These are phyloP conservation scores for Rhizophora apiculata DNA, from an alignment of 345 rosid genomes.

Conservation along the genomic window DNA sequence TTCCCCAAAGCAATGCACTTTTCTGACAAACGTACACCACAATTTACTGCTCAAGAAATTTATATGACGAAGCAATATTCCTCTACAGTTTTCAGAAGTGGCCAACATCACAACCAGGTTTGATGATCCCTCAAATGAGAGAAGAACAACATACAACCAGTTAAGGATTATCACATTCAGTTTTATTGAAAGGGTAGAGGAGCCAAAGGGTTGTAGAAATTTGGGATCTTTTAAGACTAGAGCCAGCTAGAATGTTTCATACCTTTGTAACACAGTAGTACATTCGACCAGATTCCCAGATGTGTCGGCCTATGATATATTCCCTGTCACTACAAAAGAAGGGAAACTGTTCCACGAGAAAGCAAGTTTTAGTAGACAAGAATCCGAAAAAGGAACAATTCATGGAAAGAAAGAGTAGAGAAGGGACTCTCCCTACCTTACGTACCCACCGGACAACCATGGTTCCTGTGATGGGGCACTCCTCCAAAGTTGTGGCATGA, in stretches of 20 bases:
- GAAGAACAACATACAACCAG: background rate
- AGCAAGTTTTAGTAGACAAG: constrained; percentile 7
- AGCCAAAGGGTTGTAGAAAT: background rate
- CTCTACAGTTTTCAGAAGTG: background rate
- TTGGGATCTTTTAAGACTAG: background rate
- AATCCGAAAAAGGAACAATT: constrained; percentile 4
- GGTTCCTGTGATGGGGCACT: constrained; percentile 68
- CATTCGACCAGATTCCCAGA: constrained; percentile 76
- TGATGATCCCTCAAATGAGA: background rate
- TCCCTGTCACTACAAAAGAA: constrained; percentile 97
- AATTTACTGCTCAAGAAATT: background rate
- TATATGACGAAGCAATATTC: background rate
- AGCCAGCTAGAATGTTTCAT: constrained; percentile 10
- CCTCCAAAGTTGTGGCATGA: constrained; percentile 54
- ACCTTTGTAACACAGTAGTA: constrained; percentile 96
- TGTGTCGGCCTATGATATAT: constrained; percentile 88
- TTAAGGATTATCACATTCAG: background rate
- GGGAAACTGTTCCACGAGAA: constrained; percentile 66
- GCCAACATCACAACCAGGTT: background rate
- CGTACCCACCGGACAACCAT: constrained; percentile 92
- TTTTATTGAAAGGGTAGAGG: background rate
- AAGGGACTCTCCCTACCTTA: constrained; percentile 47
- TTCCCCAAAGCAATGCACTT: background rate
- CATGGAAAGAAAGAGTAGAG: constrained; percentile 5
- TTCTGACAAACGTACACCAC: background rate